A percentile compares a stretch with the other conserved stretches of the same genome.
phyloP scores from a whole-genome alignment of 345 rosid species.

The Salix udensis region DNA sequence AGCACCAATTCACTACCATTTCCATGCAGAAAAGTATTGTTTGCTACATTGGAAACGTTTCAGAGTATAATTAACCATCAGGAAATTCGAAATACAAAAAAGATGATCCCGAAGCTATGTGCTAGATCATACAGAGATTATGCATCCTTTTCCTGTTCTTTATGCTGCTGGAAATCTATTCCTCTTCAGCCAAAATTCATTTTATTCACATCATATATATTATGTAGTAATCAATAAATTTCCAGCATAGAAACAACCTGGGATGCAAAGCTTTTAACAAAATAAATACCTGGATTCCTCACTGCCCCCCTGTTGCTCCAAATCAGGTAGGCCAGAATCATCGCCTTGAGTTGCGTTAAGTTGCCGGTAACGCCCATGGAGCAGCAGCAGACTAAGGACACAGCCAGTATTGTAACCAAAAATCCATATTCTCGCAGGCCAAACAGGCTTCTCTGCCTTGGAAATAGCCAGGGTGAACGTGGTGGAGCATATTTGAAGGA shows the following conservation, averaged over 20 bases:
- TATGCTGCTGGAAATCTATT: background rate
- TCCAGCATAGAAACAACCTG: background rate
- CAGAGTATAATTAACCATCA: background rate
- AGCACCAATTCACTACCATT: background rate
- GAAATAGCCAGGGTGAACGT: slow-evolving; percentile 67
- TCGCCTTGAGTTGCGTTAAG: slow-evolving; percentile 40
- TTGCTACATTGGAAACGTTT: no score
- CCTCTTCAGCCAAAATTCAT: background rate
- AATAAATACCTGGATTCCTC: slow-evolving; percentile 74
- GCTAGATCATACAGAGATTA: background rate
- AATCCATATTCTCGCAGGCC: slow-evolving; percentile 96
- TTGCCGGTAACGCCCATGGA: slow-evolving; percentile 72
- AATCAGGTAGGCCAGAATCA: slow-evolving; percentile 45
- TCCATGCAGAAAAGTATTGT: background rate
- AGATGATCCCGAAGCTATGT: background rate
- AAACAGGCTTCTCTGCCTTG: slow-evolving; percentile 65
- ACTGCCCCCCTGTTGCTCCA: slow-evolving; percentile 69
- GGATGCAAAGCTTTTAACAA: background rate
- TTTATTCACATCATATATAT: background rate
- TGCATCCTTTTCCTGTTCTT: background rate
- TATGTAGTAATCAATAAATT: background rate
- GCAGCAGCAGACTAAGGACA: slow-evolving; percentile 58
- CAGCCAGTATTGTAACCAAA: slow-evolving; percentile 80
- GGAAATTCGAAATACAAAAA: background rate
- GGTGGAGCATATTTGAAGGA: slow-evolving; percentile 58